Conservation (phyloP, 352 stramenopile species). For the Pythium rishiriense region DNA sequence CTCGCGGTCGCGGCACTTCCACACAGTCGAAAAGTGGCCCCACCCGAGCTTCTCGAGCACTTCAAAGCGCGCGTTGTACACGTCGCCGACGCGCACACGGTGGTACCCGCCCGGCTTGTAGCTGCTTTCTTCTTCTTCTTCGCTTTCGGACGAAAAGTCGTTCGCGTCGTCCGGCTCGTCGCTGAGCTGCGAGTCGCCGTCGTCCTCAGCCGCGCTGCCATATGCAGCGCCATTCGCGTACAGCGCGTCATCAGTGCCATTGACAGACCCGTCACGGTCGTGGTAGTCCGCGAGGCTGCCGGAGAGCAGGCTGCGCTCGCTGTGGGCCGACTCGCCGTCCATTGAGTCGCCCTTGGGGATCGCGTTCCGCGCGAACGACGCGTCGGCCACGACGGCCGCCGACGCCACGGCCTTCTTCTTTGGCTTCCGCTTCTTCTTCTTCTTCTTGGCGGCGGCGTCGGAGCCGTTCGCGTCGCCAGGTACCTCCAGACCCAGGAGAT, state of each 20-base stretch:
- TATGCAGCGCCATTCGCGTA: slow-evolving; percentile 12
- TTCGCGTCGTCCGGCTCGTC: slow-evolving; percentile 91
- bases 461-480: not conserved
- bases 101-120: slow-evolving; percentile 99
- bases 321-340: slow-evolving; percentile 32
- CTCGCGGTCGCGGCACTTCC: slow-evolving; percentile 94
- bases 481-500: not conserved
- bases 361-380: slow-evolving; percentile 24
- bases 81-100: slow-evolving; percentile 91
- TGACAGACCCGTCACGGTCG: slow-evolving; percentile 8
- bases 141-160: slow-evolving; percentile 78
- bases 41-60: slow-evolving; percentile 99
- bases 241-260: slow-evolving; percentile 5
- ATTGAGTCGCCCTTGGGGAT: slow-evolving; percentile 31
- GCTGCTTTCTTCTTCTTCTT: slow-evolving; percentile 92
- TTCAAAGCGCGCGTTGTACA: slow-evolving; percentile 94
- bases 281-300: slow-evolving; percentile 23
- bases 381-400: not conserved
- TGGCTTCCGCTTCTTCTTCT: slow-evolving; percentile 31
- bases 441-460: slow-evolving; percentile 20
- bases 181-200: slow-evolving; percentile 16
- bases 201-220: slow-evolving; percentile 11
- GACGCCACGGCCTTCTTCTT: slow-evolving; percentile 25
- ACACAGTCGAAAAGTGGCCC: slow-evolving; percentile 99
- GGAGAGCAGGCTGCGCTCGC: slow-evolving; percentile 31